phyloP scores from a whole-genome alignment of 169 alveolate genomes.

The Eimeria acervulina region DNA sequence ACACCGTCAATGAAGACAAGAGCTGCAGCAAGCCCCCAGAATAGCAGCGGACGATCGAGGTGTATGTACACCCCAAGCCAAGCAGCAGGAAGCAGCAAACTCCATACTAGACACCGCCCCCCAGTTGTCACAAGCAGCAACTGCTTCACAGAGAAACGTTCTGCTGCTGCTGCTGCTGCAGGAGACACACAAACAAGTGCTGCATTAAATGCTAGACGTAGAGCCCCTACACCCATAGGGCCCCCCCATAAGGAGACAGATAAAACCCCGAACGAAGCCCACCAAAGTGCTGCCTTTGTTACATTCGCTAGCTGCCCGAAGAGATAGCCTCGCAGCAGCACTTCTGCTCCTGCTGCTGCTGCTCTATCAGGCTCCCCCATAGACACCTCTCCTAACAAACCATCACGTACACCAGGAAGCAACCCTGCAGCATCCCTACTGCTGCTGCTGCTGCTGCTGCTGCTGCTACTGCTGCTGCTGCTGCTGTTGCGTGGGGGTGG shows the following conservation, averaged over 20 bases:
- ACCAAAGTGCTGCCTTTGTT: slow-evolving; percentile 88
- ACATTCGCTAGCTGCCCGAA: slow-evolving; percentile 89
- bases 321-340: slow-evolving; percentile 80
- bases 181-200: slow-evolving; percentile 86
- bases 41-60: neutral
- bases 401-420: neutral
- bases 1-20: slow-evolving; percentile 36
- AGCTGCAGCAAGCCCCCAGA: neutral
- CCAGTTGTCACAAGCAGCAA: slow-evolving; percentile 55
- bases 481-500: neutral
- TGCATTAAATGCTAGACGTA: slow-evolving; percentile 85
- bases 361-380: too few species aligned
- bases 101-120: slow-evolving; percentile 61
- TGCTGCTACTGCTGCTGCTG: slow-evolving; percentile 1
- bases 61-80: slow-evolving; percentile 27
- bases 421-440: neutral
- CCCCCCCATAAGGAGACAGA: slow-evolving; percentile 42
- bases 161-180: slow-evolving; percentile 87
- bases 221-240: slow-evolving; percentile 77
- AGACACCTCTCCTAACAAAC: neutral
- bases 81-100: slow-evolving; percentile 44
- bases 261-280: slow-evolving; percentile 87
- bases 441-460: slow-evolving; percentile 45
- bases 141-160: slow-evolving; percentile 9
- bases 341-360: too few species aligned